phyloP scores from a whole-genome alignment of 1,284 basidiomycete genomes.

The Leucoagaricus sp. region DNA sequence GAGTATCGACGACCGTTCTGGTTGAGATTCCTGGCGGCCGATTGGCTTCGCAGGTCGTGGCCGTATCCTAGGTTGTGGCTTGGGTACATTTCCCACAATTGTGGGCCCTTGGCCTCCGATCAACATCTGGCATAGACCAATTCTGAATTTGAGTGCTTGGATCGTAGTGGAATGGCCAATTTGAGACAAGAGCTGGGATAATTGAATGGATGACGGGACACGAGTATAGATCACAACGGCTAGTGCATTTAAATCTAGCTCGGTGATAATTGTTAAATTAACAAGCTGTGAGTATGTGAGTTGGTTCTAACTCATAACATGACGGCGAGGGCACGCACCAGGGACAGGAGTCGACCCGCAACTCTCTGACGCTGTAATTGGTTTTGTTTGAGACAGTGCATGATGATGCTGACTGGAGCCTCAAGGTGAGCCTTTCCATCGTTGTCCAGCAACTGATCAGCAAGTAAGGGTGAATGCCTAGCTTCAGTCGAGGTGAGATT shows the following conservation, averaged over 20 bases:
- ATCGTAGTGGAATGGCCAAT: conserved; percentile 39
- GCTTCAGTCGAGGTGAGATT: conserved; percentile 33
- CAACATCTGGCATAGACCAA: conserved; percentile 48
- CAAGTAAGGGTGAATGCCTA: conserved; percentile 54
- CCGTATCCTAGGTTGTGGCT: conserved; percentile 12
- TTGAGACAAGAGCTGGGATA: conserved; percentile 41
- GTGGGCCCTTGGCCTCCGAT: conserved; percentile 21
- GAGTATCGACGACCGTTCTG: not conserved
- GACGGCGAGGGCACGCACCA: conserved; percentile 13
- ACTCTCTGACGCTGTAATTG: conserved; percentile 39
- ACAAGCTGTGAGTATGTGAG: conserved; percentile 44
- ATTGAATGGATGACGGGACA: conserved; percentile 36
- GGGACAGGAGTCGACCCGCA: conserved; percentile 47
- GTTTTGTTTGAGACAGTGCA: conserved; percentile 47
- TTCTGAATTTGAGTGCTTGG: conserved; percentile 45
- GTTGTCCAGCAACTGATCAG: conserved; percentile 45
- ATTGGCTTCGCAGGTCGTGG: not conserved
- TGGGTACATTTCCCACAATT: conserved; percentile 21
- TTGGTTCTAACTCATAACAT: not conserved
- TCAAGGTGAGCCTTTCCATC: conserved; percentile 33
- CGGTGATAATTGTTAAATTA: conserved; percentile 48
- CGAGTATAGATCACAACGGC: conserved; percentile 47
- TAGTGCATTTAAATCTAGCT: conserved; percentile 52
- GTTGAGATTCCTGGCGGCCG: not conserved
- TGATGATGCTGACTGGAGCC: conserved; percentile 50